Conservation (phyloP, 495 filamentous ascomycete genomes). For the Venustampulla echinocandica region DNA sequence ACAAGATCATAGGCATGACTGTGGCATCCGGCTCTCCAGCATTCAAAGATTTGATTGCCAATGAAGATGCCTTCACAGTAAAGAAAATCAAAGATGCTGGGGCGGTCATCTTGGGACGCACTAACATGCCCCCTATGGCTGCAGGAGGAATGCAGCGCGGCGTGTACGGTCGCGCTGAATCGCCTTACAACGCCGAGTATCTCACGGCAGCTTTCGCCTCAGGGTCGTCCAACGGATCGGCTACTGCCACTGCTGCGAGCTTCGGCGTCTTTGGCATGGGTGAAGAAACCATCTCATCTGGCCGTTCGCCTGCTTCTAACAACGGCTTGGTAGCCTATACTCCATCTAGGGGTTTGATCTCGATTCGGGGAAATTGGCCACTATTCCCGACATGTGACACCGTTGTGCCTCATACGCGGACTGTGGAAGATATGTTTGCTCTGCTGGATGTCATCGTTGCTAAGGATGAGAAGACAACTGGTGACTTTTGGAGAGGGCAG, state of each 20-base stretch:
- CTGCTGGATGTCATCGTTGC: constrained; percentile 23
- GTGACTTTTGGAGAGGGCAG: constrained; percentile 30
- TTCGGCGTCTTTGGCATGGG: constrained; percentile 28
- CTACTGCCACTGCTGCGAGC: constrained; percentile 25
- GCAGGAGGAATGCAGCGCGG: constrained; percentile 29
- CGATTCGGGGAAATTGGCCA: constrained; percentile 29
- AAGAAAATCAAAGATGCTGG: constrained; percentile 24
- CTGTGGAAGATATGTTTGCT: constrained; percentile 26
- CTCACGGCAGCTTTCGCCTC: constrained; percentile 28
- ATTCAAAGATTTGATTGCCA: constrained; percentile 20
- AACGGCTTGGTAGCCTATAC: constrained; percentile 29
- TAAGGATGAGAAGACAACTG: constrained; percentile 16
- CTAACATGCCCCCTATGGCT: constrained; percentile 33
- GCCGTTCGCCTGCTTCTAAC: constrained; percentile 28
- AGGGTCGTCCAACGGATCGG: constrained; percentile 29
- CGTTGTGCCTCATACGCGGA: constrained; percentile 26
- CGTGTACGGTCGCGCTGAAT: constrained; percentile 27
- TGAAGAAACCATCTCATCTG: constrained; percentile 26
- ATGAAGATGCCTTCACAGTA: constrained; percentile 24
- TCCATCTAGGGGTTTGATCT: constrained; percentile 27
- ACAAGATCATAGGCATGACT: constrained; percentile 26
- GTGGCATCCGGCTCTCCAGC: constrained; percentile 29
- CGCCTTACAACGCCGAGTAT: constrained; percentile 28
- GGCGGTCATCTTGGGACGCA: constrained; percentile 26
- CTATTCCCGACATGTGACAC: constrained; percentile 30